Percentiles rank a stretch among this genome's conserved stretches.
Evolutionary conservation across 345 rosid genomes (phyloP).

Genomic region (Bruguiera gymnorhiza): DNA sequence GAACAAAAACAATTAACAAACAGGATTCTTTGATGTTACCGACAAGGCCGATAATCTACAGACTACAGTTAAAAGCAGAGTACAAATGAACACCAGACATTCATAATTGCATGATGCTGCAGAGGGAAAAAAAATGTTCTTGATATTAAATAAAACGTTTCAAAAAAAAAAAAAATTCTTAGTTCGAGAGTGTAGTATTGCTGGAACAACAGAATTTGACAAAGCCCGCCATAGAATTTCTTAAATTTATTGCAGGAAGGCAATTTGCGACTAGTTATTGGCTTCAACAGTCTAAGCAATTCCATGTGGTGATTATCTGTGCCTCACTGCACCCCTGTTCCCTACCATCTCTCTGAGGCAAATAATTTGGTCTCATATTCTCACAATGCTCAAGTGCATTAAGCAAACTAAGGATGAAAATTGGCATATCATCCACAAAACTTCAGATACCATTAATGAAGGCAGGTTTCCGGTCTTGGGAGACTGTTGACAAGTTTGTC

Average conservation of each 20-base stretch:
- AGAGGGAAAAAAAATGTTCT: no score
- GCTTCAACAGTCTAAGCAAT: not conserved
- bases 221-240: no score
- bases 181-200: no score
- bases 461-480: conserved; percentile 34
- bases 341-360: no score
- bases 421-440: not conserved
- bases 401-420: not conserved
- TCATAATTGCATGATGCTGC: no score
- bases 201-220: no score
- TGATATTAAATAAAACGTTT: no score
- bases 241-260: not conserved
- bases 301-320: not conserved
- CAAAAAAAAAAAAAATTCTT: no score
- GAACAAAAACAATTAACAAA: not conserved
- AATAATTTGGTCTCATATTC: no score
- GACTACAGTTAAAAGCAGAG: no score
- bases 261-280: not conserved
- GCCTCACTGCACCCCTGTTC: no score
- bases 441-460: conserved; percentile 32
- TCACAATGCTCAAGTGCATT: not conserved
- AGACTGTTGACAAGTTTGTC: conserved; percentile 42
- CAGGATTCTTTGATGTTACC: not conserved
- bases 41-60: not conserved
- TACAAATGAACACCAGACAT: no score